phyloP scores from a whole-genome alignment of 2,329 filamentous ascomycete genomes.

The Emmonsia crescens region DNA sequence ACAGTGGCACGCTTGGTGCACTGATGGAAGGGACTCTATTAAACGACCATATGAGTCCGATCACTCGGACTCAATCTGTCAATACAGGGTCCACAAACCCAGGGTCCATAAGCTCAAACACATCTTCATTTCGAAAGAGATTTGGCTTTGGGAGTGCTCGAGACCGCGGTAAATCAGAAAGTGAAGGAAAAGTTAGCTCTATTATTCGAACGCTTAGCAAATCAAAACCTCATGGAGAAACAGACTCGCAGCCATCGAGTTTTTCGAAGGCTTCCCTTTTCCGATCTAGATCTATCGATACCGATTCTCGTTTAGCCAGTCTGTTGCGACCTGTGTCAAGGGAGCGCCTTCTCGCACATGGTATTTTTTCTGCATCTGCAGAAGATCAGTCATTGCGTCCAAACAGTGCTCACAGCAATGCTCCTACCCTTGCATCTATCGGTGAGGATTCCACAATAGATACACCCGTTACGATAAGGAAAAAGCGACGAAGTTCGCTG shows the following conservation, averaged over 20 bases:
- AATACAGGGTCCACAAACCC: constrained; percentile 60
- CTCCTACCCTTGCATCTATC: constrained; percentile 40
- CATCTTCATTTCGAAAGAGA: constrained; percentile 72
- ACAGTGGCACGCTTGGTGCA: constrained; percentile 39
- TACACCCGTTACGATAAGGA: constrained; percentile 43
- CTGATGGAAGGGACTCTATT: constrained; percentile 30
- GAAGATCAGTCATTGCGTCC: constrained; percentile 37
- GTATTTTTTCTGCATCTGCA: constrained; percentile 38
- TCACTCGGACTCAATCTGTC: constrained; percentile 48
- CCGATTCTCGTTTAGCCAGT: constrained; percentile 40
- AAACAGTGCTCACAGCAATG: constrained; percentile 38
- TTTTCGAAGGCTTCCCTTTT: constrained; percentile 56
- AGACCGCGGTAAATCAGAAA: constrained; percentile 65
- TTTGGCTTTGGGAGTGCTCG: constrained; percentile 72
- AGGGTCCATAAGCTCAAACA: constrained; percentile 48
- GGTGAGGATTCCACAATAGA: constrained; percentile 40
- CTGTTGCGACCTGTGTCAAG: constrained; percentile 45
- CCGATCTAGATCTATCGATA: constrained; percentile 69
- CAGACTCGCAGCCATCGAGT: constrained; percentile 47
- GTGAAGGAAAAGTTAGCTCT: constrained; percentile 59
- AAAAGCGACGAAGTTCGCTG: constrained; percentile 81
- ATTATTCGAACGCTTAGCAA: constrained; percentile 87
- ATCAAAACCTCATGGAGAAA: constrained; percentile 45
- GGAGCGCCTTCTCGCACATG: constrained; percentile 41
- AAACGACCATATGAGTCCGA: constrained; percentile 51